phyloP scores from a whole-genome alignment of 1,284 basidiomycete genomes.

The Ceratorhiza oryzae-sativae region DNA sequence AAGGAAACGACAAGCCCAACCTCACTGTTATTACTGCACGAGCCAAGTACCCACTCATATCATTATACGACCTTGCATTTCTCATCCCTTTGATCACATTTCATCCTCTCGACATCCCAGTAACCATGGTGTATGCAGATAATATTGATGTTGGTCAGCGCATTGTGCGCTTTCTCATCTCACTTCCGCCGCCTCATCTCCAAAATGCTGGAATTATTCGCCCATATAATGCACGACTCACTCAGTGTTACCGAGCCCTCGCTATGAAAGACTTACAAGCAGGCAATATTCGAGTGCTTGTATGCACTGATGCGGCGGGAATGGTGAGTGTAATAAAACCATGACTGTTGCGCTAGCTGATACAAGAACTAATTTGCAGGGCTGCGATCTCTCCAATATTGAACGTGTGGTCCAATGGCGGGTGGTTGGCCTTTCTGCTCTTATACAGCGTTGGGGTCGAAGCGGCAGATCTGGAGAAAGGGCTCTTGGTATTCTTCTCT shows the following conservation, averaged over 20 bases:
- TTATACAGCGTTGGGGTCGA: slow-evolving; percentile 48
- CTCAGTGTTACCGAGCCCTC: neutral
- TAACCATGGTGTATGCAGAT: slow-evolving; percentile 18
- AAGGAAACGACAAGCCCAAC: slow-evolving; percentile 54
- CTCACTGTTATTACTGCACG: slow-evolving; percentile 53
- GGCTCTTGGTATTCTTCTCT: slow-evolving; percentile 11
- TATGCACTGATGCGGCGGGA: slow-evolving; percentile 53
- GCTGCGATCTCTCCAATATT: too few relatives aligned
- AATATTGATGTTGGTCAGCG: neutral
- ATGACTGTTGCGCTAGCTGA: too few relatives aligned
- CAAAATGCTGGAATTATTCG: slow-evolving; percentile 7
- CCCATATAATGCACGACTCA: slow-evolving; percentile 20
- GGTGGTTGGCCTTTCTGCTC: slow-evolving; percentile 46
- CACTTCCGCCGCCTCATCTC: neutral
- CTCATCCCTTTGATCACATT: slow-evolving; percentile 46
- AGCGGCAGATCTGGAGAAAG: neutral
- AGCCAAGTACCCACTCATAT: slow-evolving; percentile 53
- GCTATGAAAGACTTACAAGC: slow-evolving; percentile 41
- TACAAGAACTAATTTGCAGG: too few relatives aligned
- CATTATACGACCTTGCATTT: slow-evolving; percentile 53
- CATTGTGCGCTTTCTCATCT: slow-evolving; percentile 10
- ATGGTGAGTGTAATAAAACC: slow-evolving; percentile 47
- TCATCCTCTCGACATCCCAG: slow-evolving; percentile 10
- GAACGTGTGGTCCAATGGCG: slow-evolving; percentile 52
- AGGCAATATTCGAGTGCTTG: slow-evolving; percentile 48